Base-by-base conservation (phyloP, 345 rosid genomes). In the Moricandia moricandioides region DNA sequence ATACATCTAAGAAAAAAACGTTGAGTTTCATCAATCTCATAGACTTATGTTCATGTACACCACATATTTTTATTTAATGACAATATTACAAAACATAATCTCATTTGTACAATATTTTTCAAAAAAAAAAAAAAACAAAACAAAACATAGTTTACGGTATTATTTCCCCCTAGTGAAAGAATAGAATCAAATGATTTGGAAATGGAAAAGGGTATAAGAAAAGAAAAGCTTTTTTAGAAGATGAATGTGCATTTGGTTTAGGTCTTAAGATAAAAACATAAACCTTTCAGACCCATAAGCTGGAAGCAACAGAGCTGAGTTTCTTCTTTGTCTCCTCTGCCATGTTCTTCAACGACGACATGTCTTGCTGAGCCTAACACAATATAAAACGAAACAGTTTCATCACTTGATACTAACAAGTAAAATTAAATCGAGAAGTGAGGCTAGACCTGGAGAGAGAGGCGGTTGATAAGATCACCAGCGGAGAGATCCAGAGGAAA, bases 281-380 rank as follows among this genome's bases (percentile, higher is more conserved):
- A 43, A 59, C 31, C 31, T 56, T 67, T 74, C 43, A 78, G 58
- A 59, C 63, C 81, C 81, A 78, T 70, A 96, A 79, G 62, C 80
- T 82, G 2, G 98, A 94, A 8, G 97, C 98, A 34, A 91, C 75
- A 45, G 95, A 76, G 83, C 88, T 85, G 52, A 95, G 91, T 83
- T 86, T 95, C 94, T 89, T 95, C 66, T 93, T 92, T 1, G 99
- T 91, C 88, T 96, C 99, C 72, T 94, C 97, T 0, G 99, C 99
- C 8, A 96, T 96, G 82, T 85, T 91, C 89, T 89, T 91, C 16
- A 95, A 84, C 33, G 93, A 90, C 34, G 97, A 92, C 31, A 95
- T 87, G 76, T 92, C 99, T 73, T 95, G 97, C 74, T 90, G 97
- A 35, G 98, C 98, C 99, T 95, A 79, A 43, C 16, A 70, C 34